phyloP scores from a whole-genome alignment of 257 asterid species.

The Nicotiana tabacum region DNA sequence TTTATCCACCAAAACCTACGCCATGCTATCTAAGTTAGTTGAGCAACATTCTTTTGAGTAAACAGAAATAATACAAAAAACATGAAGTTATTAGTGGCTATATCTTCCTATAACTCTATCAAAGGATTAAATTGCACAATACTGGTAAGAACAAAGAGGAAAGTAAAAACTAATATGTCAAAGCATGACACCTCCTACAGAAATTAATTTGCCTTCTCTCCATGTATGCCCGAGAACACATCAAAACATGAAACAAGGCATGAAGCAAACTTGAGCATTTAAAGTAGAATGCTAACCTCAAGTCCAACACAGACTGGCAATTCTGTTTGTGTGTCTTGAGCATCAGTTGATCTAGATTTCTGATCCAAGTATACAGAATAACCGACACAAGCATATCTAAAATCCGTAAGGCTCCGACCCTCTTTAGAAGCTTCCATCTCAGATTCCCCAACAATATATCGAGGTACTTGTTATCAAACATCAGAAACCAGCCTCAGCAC shows the following conservation, averaged over 20 bases:
- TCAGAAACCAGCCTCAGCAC: slow-evolving; percentile 12
- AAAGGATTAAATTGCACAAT: not conserved
- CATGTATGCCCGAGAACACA: not conserved
- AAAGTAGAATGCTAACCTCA: slow-evolving; percentile 56
- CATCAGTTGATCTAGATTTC: slow-evolving; percentile 36
- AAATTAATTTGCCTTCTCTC: not conserved
- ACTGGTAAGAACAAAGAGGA: not conserved
- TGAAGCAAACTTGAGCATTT: not conserved
- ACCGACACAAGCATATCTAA: slow-evolving; percentile 80
- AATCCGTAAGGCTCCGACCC: slow-evolving; percentile 67
- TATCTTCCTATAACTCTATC: not conserved
- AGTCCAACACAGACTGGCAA: slow-evolving; percentile 82
- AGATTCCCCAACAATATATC: slow-evolving; percentile 51
- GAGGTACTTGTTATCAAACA: slow-evolving; percentile 59
- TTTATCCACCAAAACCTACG: slow-evolving; percentile 69
- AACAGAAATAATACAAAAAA: slow-evolving; percentile 8
- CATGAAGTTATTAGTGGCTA: not conserved
- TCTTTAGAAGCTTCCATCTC: slow-evolving; percentile 67
- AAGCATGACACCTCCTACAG: not conserved
- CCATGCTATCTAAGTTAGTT: slow-evolving; percentile 11
- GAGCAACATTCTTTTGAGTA: slow-evolving; percentile 11
- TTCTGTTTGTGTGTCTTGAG: slow-evolving; percentile 42
- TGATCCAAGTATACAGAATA: slow-evolving; percentile 65
- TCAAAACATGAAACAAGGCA: not conserved
- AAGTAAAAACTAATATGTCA: not conserved